Evolutionary conservation across 331 rosid genomes (phyloP), one percentile per base, ranked within the genome.

Genomic region (Malus hybrid): DNA sequence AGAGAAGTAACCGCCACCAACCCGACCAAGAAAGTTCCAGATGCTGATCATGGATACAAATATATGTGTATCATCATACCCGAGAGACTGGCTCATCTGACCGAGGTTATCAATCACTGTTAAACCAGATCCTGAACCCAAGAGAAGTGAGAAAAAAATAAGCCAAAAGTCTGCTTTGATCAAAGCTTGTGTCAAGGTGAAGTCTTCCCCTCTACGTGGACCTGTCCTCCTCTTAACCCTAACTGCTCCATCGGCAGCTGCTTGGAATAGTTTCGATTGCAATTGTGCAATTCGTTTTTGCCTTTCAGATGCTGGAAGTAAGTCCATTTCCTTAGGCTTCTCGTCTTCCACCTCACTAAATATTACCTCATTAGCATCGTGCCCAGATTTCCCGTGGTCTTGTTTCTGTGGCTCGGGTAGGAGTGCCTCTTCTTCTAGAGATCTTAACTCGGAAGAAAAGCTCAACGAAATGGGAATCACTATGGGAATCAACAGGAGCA

Each of bases 21-120:
- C 84, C n/a, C 88, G 88, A 69, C 88, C 88, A 11, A 85, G 84
- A 67, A 85, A 85, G 83, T 85, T 85, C 86, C 88, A 85, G 52
- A 85, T 80, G 68, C 88, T 85, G 77, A 85, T 80, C 82, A 85
- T 56, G 70, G 88, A 85, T 33, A 85, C 86, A 46, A 81, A 85
- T 22, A 85, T 82, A 63, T 82, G 83, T 7, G 84, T 61, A 31
- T 85, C 70, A 2, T 80, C 78, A 42, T 77, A 82, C 14, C 80
- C 81, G 8, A 85, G 72, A 55, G 88, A 82, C 59, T 82, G 79
- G 67, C 81, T 82, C 65, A 85, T 76, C 76, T 85, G 88, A 29
- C 88, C 88, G 2, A 85, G 70, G 79, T 85, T 85, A 63, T 85
- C 88, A 59, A 85, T 85, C 57, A 82, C 83, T 15, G 88, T 85